These are phyloP conservation scores for Mucor racemosus DNA, from an alignment of 371 early-diverging fungal genomes.

Conservation along the genomic window DNA sequence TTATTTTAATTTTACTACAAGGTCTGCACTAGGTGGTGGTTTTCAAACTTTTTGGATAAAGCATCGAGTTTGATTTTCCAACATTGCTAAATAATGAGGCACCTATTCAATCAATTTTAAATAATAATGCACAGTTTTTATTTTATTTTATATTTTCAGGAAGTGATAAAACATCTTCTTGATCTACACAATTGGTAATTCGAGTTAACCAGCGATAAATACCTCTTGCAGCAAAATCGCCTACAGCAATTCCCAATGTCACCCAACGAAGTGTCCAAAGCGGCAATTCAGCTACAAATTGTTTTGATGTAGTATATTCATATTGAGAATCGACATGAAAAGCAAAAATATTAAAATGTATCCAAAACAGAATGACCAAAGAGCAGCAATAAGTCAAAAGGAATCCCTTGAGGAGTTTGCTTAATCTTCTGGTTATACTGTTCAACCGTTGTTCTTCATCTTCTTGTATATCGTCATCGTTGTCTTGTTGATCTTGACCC, in stretches of 20 bases:
- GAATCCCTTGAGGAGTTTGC: slow-evolving; percentile 34
- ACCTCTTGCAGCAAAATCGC: slow-evolving; percentile 46
- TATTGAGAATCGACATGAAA: slow-evolving; percentile 49
- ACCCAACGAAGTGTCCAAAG: slow-evolving; percentile 67
- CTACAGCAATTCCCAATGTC: slow-evolving; percentile 64
- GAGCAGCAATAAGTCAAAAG: slow-evolving; percentile 49
- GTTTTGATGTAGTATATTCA: slow-evolving; percentile 33
- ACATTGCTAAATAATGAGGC: not conserved
- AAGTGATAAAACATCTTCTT: slow-evolving; percentile 48
- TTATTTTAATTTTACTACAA: too few species aligned
- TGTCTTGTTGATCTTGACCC: slow-evolving; percentile 25
- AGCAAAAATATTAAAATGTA: slow-evolving; percentile 66
- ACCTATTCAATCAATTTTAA: too few species aligned
- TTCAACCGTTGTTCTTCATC: slow-evolving; percentile 15
- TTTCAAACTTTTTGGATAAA: too few species aligned
- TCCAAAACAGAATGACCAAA: slow-evolving; percentile 63
- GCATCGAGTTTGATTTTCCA: too few species aligned
- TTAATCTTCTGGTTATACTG: slow-evolving; percentile 20
- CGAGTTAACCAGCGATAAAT: slow-evolving; percentile 42
- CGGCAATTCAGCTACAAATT: slow-evolving; percentile 62
- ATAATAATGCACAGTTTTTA: too few species aligned
- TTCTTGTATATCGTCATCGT: slow-evolving; percentile 11
- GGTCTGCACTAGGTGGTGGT: too few species aligned
- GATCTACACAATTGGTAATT: slow-evolving; percentile 38
- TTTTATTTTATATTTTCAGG: slow-evolving; percentile 20